A percentile compares a stretch with the other conserved stretches of the same genome.
phyloP scores from a whole-genome alignment of 129 eudicot genomes.

The Kitagawia praeruptora region DNA sequence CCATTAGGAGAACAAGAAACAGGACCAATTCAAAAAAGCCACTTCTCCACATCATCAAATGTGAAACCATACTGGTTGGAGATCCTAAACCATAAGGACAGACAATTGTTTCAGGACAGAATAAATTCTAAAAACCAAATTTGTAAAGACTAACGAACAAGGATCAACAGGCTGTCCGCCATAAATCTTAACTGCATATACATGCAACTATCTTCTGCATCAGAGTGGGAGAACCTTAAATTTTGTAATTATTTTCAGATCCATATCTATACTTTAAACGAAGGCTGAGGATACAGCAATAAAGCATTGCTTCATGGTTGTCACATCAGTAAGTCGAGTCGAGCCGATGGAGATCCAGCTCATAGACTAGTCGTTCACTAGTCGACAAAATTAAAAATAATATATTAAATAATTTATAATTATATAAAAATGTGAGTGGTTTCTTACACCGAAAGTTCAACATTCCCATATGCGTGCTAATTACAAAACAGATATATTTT shows the following conservation, averaged over 20 bases:
- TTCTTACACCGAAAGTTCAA: no score
- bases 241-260: neutral
- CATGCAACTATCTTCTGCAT: neutral
- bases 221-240: neutral
- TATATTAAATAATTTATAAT: no score
- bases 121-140: neutral
- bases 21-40: neutral
- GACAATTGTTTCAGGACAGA: neutral
- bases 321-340: no score
- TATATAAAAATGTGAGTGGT: no score
- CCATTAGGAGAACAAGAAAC: neutral
- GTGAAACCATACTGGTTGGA: neutral
- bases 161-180: neutral
- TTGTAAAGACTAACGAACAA: neutral
- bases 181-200: neutral
- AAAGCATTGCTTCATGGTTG: neutral
- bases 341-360: no score
- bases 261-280: neutral
- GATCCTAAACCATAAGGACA: neutral
- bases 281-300: neutral
- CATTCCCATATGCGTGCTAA: no score
- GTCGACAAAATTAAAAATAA: no score
- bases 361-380: no score
- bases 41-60: neutral
- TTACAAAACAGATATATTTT: no score